phyloP scores from a whole-genome alignment of 176 grass and related monocot genomes.

The sorghum (Sorghum bicolor) region DNA sequence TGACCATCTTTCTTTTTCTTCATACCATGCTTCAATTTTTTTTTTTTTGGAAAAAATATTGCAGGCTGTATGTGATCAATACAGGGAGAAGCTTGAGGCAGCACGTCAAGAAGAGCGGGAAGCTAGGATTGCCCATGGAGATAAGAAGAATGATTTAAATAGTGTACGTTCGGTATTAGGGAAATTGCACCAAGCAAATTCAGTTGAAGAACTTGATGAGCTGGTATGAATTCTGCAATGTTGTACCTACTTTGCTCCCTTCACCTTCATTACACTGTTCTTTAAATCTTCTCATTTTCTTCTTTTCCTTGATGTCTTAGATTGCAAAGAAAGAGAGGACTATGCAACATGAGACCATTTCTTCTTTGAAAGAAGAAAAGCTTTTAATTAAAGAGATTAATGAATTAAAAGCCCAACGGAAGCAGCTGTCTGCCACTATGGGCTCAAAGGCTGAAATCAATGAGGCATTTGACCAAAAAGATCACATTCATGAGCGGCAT shows the following conservation, averaged over 20 bases:
- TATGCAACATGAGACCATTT: conserved; percentile 78
- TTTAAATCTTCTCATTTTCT: conserved; percentile 15
- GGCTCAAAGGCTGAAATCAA: conserved; percentile 70
- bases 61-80: conserved; percentile 52
- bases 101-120: conserved; percentile 61
- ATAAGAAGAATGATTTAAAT: conserved; percentile 67
- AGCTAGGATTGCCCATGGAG: conserved; percentile 56
- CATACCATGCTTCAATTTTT: conserved; percentile 4
- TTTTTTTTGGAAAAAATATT: conserved; percentile 29
- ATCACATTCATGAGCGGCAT: conserved; percentile 69
- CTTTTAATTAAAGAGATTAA: conserved; percentile 80
- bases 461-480: conserved; percentile 77
- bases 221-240: conserved; percentile 46
- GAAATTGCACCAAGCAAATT: conserved; percentile 83
- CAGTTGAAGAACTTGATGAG: conserved; percentile 89
- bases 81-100: conserved; percentile 44
- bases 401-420: conserved; percentile 72
- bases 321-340: conserved; percentile 66
- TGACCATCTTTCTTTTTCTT: background rate
- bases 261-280: background rate
- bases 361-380: conserved; percentile 80
- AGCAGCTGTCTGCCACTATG: conserved; percentile 59
- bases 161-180: conserved; percentile 56
- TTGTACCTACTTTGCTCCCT: background rate
- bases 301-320: conserved; percentile 41